Evolutionary conservation across 306 rosid genomes (phyloP), one percentile per base, ranked within the genome.

Genomic region (Begonia loranthoides): DNA sequence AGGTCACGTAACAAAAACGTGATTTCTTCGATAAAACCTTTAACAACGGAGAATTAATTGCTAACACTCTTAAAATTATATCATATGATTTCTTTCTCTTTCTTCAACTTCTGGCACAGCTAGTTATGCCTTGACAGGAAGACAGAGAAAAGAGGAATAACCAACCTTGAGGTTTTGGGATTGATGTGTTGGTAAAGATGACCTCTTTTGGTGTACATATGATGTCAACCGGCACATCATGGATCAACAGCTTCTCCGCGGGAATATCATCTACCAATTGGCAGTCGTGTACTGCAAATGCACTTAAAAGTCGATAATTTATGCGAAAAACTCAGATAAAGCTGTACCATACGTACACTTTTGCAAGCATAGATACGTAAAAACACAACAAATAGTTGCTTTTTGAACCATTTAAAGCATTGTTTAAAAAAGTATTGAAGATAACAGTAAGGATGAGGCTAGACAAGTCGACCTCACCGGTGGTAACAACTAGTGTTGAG

Each of bases 101-200:
- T n/a, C n/a, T n/a, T n/a, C n/a, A n/a, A n/a, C n/a, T n/a, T n/a
- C n/a, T n/a, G n/a, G n/a, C n/a, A n/a, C n/a, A n/a, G n/a, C n/a
- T n/a, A 28, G 9, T 28, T 28, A 28, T 28, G 36, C 9, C 9
- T 28, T 7, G 5, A 28, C 4, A 28, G 22, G 22, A 19, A 19
- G 9, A 28, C 5, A 8, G 9, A 28, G 3, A 28, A 28, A 28
- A 13, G 55, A 54, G 52, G 11, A 62, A 28, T 67, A 24, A 69
- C 77, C 50, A 63, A 88, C 93, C 97, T 84, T 84, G 89, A 63
- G 97, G 93, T 71, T 84, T 81, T 10, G 87, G 93, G 60, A 88
- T 84, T 28, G 62, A 57, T 17, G 84, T 79, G 54, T 73, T 38
- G 16, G 95, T 84, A 55, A 75, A 81, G 48, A 81, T 81, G 71